Evolutionary conservation across 805 yeast genomes (phyloP).

Genomic region (Cyberlindnera saturnus): DNA sequence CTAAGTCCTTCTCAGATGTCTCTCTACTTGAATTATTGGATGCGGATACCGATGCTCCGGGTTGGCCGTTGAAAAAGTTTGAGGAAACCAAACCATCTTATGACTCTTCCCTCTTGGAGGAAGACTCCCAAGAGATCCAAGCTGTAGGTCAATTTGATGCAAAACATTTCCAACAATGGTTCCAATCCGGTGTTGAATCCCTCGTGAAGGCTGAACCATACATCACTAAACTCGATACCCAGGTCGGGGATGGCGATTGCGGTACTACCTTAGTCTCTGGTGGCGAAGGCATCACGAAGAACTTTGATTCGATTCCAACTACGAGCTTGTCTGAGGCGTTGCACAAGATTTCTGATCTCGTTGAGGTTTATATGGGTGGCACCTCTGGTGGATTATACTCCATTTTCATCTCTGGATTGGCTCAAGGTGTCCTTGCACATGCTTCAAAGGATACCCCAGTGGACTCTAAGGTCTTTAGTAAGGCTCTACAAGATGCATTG

Average conservation of each 20-base stretch:
- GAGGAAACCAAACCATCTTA: conserved; percentile 25
- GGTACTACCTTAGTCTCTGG: conserved; percentile 88
- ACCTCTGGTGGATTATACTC: conserved; percentile 93
- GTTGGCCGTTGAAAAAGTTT: conserved; percentile 49
- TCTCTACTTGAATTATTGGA: conserved; percentile 54
- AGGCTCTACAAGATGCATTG: conserved; percentile 52
- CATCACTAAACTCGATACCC: conserved; percentile 78
- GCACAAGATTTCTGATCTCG: conserved; percentile 71
- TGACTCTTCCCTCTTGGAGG: conserved; percentile 24
- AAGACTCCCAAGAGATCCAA: conserved; percentile 26
- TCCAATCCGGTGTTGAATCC: conserved; percentile 44
- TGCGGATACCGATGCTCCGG: conserved; percentile 71
- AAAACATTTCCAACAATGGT: conserved; percentile 27
- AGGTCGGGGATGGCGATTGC: conserved; percentile 96
- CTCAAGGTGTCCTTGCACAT: conserved; percentile 38
- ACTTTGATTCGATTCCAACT: conserved; percentile 38
- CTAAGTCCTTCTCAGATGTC: conserved; percentile 21
- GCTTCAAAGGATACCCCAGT: conserved; percentile 23
- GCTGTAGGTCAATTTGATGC: conserved; percentile 32
- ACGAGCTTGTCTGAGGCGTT: conserved; percentile 47
- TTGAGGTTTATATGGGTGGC: conserved; percentile 94
- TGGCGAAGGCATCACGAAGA: conserved; percentile 60
- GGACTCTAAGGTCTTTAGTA: conserved; percentile 31
- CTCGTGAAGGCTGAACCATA: conserved; percentile 68
- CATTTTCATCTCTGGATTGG: conserved; percentile 74